These are phyloP conservation scores for Lactarius quietus DNA, from an alignment of 768 basidiomycete genomes.

Conservation along the genomic window DNA sequence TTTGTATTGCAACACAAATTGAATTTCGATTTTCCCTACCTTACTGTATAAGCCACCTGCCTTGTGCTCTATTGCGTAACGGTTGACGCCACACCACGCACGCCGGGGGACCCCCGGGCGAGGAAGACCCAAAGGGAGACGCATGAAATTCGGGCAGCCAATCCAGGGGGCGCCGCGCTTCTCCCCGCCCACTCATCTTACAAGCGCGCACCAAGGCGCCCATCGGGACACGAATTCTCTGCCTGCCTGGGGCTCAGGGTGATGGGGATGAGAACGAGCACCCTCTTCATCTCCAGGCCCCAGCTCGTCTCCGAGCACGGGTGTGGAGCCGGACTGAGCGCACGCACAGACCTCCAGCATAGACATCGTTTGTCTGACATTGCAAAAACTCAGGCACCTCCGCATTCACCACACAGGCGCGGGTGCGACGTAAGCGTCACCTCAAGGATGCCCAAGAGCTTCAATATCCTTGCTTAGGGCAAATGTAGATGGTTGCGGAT, in stretches of 20 bases:
- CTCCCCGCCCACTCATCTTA: conserved; percentile 5
- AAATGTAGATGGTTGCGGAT: conserved; percentile 37
- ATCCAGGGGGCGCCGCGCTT: no score
- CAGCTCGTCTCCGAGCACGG: neutral
- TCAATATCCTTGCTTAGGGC: conserved; percentile 39
- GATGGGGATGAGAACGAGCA: neutral
- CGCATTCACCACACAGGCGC: neutral
- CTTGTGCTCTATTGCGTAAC: neutral
- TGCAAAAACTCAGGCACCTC: neutral
- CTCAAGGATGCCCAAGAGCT: conserved; percentile 53
- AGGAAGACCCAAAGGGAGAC: neutral
- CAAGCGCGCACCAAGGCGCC: neutral
- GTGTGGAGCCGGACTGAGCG: no score
- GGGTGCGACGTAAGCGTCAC: conserved; percentile 35
- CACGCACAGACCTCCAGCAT: no score
- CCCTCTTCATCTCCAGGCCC: neutral
- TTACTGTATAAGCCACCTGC: neutral
- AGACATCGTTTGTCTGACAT: no score
- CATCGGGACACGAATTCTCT: neutral
- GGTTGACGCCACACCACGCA: neutral
- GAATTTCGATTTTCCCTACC: neutral
- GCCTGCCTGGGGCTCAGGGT: neutral
- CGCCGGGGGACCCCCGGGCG: neutral
- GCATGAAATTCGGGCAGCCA: neutral
- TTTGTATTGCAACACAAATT: neutral